A percentile compares a stretch with the other conserved stretches of the same genome.
These are phyloP conservation scores for Aureobasidium sp. DNA, from an alignment of 2,329 filamentous ascomycete species.

Conservation along the genomic window DNA sequence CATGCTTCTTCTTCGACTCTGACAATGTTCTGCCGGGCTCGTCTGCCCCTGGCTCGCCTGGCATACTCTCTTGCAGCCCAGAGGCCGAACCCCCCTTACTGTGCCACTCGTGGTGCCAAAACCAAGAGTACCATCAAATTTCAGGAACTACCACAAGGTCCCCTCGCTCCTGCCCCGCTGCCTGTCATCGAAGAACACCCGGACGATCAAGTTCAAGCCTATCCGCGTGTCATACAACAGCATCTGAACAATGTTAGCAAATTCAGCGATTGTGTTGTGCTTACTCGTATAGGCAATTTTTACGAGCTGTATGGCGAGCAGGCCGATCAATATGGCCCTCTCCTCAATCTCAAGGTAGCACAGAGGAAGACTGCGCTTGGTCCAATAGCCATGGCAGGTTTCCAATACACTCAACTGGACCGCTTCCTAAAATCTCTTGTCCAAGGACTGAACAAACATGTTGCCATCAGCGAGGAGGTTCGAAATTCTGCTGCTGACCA, in stretches of 20 bases:
- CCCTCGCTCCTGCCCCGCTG: slow-evolving; percentile 37
- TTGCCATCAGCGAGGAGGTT: slow-evolving; percentile 91
- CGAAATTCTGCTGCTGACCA: slow-evolving; percentile 62
- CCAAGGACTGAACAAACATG: slow-evolving; percentile 80
- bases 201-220: slow-evolving; percentile 44
- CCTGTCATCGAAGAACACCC: slow-evolving; percentile 31
- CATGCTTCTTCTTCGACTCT: neutral
- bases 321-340: slow-evolving; percentile 76
- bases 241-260: slow-evolving; percentile 82
- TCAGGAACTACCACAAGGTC: slow-evolving; percentile 49
- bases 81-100: neutral
- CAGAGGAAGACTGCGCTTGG: slow-evolving; percentile 71
- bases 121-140: slow-evolving; percentile 29
- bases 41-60: neutral
- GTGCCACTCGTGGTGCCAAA: slow-evolving; percentile 31
- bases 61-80: neutral
- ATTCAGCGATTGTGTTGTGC: slow-evolving; percentile 80
- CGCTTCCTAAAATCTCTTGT: slow-evolving; percentile 88
- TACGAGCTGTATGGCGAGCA: slow-evolving; percentile 98
- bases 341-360: slow-evolving; percentile 80
- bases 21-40: neutral
- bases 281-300: slow-evolving; percentile 90
- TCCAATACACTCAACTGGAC: slow-evolving; percentile 87
- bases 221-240: slow-evolving; percentile 84
- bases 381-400: slow-evolving; percentile 86